Evolutionary conservation across 108 stramenopile genomes (phyloP), one percentile per base, ranked within the genome.

Genomic region (Cylindrotheca closterium): DNA sequence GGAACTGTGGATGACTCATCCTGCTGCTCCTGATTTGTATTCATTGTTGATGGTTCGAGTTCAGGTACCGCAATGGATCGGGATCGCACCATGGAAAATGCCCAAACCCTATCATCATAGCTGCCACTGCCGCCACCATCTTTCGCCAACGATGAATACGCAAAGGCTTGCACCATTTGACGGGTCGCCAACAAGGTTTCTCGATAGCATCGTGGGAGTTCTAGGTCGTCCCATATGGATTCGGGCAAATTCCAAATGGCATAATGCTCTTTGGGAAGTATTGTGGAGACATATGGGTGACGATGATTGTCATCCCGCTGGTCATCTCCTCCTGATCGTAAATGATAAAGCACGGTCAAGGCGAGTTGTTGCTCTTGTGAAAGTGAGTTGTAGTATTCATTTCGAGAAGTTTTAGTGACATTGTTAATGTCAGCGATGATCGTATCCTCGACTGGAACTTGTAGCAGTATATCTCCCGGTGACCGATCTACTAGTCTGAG

Each of bases 21-120:
- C n/a, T 63, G 22, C 27, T 45, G 19, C 2, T 31, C 12, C 7
- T 51, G 51, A 5, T 51, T 7, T n/a, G n/a, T 19, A 10, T n/a
- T n/a, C 51, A 23, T 51, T n/a, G n/a, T n/a, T n/a, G 42, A 45
- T 17, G 42, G 42, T 4, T 10, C 8, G 19, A 74, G 30, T 62
- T 74, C 73, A 2, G 73, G 73, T 4, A 63, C 65, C 27, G 66
- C 55, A 25, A 64, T 31, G 45, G 73, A 67, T 49, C 73, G 45
- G 15, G 73, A 62, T 49, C 73, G 65, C 8, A 62, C 66, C 60
- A 67, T 56, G 0, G 65, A 67, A 37, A 67, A 67, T 12, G 73
- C 73, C 65, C 65, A 67, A 2, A 74, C 31, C 10, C 21, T 18
- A 21, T 74, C 73, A 2, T 74, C 60, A 4, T 54, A 34, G 45